A percentile compares a stretch with the other conserved stretches of the same genome.
phyloP scores from a whole-genome alignment of 2,329 filamentous ascomycete genomes.

The Fusarium coicis region DNA sequence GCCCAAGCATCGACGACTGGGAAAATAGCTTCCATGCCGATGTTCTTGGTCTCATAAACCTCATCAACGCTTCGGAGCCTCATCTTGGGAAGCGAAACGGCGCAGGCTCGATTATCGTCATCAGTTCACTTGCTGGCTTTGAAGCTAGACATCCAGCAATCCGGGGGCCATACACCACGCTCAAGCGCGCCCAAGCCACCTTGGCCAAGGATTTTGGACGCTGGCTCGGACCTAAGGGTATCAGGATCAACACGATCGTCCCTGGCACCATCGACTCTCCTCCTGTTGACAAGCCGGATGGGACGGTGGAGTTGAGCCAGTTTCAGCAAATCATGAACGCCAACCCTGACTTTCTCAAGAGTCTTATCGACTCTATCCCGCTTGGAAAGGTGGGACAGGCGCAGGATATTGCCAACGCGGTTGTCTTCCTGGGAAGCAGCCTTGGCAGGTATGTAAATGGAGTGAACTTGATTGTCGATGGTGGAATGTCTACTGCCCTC shows the following conservation, averaged over 20 bases:
- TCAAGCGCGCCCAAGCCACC: conserved; percentile 39
- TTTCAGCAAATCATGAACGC: conserved; percentile 16
- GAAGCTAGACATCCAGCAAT: conserved; percentile 18
- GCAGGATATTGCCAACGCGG: conserved; percentile 40
- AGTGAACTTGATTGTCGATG: conserved; percentile 39
- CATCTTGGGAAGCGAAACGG: conserved; percentile 31
- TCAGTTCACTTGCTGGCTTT: conserved; percentile 42
- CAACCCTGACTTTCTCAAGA: conserved; percentile 13
- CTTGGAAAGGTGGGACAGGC: conserved; percentile 26
- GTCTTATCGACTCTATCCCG: conserved; percentile 15
- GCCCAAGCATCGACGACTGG: conserved; percentile 30
- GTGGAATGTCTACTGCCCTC: conserved; percentile 15
- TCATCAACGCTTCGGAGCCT: conserved; percentile 34
- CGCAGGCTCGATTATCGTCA: conserved; percentile 40
- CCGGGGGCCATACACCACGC: conserved; percentile 31
- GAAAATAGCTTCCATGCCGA: conserved; percentile 42
- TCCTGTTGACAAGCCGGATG: conserved; percentile 20
- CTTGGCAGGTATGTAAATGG: conserved; percentile 38
- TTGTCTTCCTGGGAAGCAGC: conserved; percentile 37
- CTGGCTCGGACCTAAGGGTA: conserved; percentile 33
- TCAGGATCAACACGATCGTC: conserved; percentile 39
- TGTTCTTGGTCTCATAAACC: conserved; percentile 36
- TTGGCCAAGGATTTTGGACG: conserved; percentile 40
- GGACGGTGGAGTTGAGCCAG: conserved; percentile 34
- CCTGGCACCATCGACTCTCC: conserved; percentile 40